Percentiles rank a stretch among this genome's conserved stretches.
Conservation (phyloP, 2,329 filamentous ascomycete genomes). For the Xylaria multiplex region DNA sequence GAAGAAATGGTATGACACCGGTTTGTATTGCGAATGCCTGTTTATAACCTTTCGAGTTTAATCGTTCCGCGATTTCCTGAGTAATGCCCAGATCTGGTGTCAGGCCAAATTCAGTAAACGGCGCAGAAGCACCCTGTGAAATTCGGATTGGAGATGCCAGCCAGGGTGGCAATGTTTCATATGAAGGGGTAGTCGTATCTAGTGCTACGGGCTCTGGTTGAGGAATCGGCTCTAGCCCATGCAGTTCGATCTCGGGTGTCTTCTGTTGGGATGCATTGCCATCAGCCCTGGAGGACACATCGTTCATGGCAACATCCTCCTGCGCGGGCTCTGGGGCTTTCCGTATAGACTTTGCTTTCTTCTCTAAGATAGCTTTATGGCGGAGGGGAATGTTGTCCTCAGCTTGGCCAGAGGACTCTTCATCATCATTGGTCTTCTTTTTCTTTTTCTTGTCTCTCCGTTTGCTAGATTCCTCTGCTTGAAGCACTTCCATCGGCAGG, state of each 20-base stretch:
- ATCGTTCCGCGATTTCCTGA: constrained; percentile 65
- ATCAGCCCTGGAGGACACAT: constrained; percentile 38
- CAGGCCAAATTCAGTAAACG: constrained; percentile 63
- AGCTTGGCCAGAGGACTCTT: constrained; percentile 26
- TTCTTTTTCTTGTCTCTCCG: constrained; percentile 44
- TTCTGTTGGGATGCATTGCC: constrained; percentile 18
- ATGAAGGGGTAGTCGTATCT: constrained; percentile 69
- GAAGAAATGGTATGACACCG: constrained; percentile 80
- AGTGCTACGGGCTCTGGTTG: constrained; percentile 75
- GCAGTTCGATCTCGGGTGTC: constrained; percentile 57
- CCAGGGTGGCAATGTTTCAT: constrained; percentile 84
- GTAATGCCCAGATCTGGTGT: constrained; percentile 69
- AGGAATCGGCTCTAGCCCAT: constrained; percentile 83
- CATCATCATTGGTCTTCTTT: constrained; percentile 39
- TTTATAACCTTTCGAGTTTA: constrained; percentile 75
- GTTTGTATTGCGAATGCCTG: constrained; percentile 83
- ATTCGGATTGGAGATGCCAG: constrained; percentile 79
- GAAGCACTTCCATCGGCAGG: constrained; percentile 19
- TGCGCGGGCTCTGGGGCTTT: constrained; percentile 55
- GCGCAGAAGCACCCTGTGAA: constrained; percentile 64
- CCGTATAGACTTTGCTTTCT: constrained; percentile 65
- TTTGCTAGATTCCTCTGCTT: constrained; percentile 37
- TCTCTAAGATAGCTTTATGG: constrained; percentile 64
- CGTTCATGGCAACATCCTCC: constrained; percentile 47
- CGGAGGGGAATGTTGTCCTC: constrained; percentile 45